Percentiles rank a stretch among this genome's conserved stretches.
These are phyloP conservation scores for Tetrahymena borealis DNA, from an alignment of 73 alveolate species.

Conservation along the genomic window DNA sequence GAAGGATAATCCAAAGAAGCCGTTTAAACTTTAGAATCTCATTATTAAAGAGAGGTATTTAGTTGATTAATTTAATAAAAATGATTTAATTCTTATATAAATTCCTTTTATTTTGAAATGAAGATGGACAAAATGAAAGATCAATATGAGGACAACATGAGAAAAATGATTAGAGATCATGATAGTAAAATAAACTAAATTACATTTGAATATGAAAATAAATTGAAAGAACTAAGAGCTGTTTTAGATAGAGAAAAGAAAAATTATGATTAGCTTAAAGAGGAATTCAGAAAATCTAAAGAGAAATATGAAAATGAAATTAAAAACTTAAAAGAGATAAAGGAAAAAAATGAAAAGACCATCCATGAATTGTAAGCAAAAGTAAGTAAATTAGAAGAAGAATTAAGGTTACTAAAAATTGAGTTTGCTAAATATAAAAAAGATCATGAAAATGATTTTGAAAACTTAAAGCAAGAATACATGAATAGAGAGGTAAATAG, in stretches of 20 bases:
- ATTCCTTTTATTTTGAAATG: neutral
- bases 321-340: neutral
- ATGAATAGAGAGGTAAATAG: neutral
- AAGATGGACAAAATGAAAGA: neutral
- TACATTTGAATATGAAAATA: neutral
- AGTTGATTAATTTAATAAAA: neutral
- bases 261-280: neutral
- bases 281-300: neutral
- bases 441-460: neutral
- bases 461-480: neutral
- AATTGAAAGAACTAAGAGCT: neutral
- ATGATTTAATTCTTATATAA: no score
- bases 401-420: neutral
- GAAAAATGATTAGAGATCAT: neutral
- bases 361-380: neutral
- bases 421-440: neutral
- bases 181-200: neutral
- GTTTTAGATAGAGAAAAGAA: neutral
- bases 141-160: neutral
- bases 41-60: neutral
- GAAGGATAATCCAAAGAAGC: neutral
- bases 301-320: neutral
- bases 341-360: neutral
- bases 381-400: neutral
- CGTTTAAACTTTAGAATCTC: neutral